Percentiles rank a stretch among this genome's conserved stretches.
Conservation (phyloP, 2,329 filamentous ascomycete genomes). For the Penicillium sclerotiorum region DNA sequence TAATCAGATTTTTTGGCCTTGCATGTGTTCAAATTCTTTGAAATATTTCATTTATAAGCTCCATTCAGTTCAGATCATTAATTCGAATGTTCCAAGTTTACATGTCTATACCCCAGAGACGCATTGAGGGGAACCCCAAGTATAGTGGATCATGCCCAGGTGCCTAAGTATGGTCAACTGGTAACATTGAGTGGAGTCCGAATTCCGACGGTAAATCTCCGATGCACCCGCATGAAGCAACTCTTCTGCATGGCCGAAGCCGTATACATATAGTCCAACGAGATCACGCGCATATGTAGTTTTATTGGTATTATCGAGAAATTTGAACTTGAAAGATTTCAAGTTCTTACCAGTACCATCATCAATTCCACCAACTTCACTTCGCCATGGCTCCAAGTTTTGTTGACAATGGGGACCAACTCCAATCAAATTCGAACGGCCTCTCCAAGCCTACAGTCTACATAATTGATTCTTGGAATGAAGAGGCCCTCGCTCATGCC, state of each 20-base stretch:
- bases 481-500: slow-evolving; percentile 37
- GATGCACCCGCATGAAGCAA: not conserved
- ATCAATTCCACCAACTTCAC: not conserved
- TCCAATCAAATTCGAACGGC: not conserved
- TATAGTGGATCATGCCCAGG: too few species aligned
- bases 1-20: too few species aligned
- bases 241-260: not conserved
- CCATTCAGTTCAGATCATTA: too few species aligned
- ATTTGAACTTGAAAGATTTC: too few species aligned
- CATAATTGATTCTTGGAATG: slow-evolving; percentile 45
- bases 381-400: slow-evolving; percentile 12
- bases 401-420: slow-evolving; percentile 6
- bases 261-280: too few species aligned
- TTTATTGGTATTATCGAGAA: not conserved
- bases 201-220: not conserved
- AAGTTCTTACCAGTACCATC: too few species aligned
- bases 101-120: too few species aligned
- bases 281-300: not conserved
- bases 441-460: slow-evolving; percentile 45
- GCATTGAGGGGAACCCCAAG: too few species aligned
- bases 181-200: not conserved
- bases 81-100: too few species aligned
- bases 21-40: too few species aligned
- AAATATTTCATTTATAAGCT: too few species aligned
- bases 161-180: too few species aligned